A percentile compares a stretch with the other conserved stretches of the same genome.
Evolutionary conservation across 139 green algal species (phyloP).

Genomic region (Parachlorella kessleri): DNA sequence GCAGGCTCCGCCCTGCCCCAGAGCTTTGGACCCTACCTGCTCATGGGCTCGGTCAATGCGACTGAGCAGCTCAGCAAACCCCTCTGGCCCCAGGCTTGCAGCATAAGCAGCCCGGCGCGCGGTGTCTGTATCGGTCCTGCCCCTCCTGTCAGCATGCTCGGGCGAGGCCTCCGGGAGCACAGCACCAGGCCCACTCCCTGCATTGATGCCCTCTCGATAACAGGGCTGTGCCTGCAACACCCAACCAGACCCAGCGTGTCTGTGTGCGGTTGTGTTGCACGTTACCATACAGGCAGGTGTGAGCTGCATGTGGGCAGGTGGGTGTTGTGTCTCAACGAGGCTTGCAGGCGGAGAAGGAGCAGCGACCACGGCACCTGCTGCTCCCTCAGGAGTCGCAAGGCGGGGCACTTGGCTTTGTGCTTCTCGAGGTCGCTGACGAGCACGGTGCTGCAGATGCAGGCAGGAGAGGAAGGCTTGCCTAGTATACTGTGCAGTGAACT

Average conservation of each 20-base stretch:
- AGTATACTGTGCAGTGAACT: too few species aligned
- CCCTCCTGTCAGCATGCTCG: not conserved
- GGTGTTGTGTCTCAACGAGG: too few species aligned
- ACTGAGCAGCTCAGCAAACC: constrained; percentile 10
- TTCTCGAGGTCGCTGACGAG: constrained; percentile 23
- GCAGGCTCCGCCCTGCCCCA: not conserved
- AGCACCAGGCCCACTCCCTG: constrained; percentile 5
- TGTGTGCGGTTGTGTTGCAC: too few species aligned
- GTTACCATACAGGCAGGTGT: too few species aligned
- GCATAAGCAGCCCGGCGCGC: constrained; percentile 5
- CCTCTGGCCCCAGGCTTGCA: not conserved
- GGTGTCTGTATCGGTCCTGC: not conserved
- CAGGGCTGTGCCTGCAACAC: not conserved
- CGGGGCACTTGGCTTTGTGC: constrained; percentile 26
- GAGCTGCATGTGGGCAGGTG: too few species aligned
- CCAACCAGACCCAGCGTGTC: too few species aligned
- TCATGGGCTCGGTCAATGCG: constrained; percentile 12
- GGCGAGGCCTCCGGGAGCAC: constrained; percentile 5
- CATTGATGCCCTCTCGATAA: constrained; percentile 15
- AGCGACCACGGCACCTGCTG: too few species aligned
- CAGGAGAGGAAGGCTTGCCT: not conserved
- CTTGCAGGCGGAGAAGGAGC: too few species aligned
- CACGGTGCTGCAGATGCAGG: constrained; percentile 10
- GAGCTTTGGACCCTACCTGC: not conserved
- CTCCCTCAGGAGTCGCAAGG: not conserved